Evolutionary conservation across 768 basidiomycete species (phyloP).

Genomic region (Hygrocybe punicea): DNA sequence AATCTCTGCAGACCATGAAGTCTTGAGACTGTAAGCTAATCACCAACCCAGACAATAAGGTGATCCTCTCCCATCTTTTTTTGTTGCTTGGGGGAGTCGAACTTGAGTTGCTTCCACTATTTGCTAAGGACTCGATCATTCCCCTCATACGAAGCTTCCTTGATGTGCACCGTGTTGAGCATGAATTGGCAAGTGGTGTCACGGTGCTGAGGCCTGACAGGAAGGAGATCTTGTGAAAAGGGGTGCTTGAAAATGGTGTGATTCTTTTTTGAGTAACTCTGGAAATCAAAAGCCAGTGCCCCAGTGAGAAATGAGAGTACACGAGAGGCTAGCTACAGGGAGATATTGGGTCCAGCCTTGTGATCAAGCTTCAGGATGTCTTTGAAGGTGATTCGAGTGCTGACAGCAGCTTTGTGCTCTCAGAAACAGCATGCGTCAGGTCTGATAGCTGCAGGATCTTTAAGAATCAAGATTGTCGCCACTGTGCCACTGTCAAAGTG

Average conservation of each 20-base stretch:
- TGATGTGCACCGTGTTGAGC: slow-evolving; percentile 33
- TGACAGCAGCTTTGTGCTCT: background rate
- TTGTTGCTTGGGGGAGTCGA: slow-evolving; percentile 17
- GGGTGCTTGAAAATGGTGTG: slow-evolving; percentile 16
- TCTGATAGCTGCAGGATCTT: background rate
- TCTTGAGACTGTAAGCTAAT: slow-evolving; percentile 39
- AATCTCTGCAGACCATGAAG: slow-evolving; percentile 38
- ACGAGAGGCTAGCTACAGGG: background rate
- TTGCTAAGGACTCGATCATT: slow-evolving; percentile 30
- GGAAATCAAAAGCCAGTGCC: slow-evolving; percentile 28
- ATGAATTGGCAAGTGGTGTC: slow-evolving; percentile 34
- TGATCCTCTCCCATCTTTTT: slow-evolving; percentile 19
- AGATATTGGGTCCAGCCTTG: background rate
- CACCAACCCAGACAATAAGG: slow-evolving; percentile 31
- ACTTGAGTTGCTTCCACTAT: slow-evolving; percentile 30
- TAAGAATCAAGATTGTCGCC: slow-evolving; percentile 1
- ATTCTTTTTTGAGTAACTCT: slow-evolving; percentile 22
- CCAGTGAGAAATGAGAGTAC: slow-evolving; percentile 28
- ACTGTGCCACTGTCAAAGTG: slow-evolving; percentile 33
- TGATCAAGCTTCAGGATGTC: slow-evolving; percentile 1
- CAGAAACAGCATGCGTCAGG: background rate
- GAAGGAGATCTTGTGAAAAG: slow-evolving; percentile 26
- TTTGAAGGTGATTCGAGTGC: background rate
- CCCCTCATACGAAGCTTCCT: slow-evolving; percentile 43
- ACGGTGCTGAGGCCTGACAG: slow-evolving; percentile 19